A percentile compares a stretch with the other conserved stretches of the same genome.
phyloP scores from a whole-genome alignment of 2,329 filamentous ascomycete genomes.

The Cladophialophora psammophila region DNA sequence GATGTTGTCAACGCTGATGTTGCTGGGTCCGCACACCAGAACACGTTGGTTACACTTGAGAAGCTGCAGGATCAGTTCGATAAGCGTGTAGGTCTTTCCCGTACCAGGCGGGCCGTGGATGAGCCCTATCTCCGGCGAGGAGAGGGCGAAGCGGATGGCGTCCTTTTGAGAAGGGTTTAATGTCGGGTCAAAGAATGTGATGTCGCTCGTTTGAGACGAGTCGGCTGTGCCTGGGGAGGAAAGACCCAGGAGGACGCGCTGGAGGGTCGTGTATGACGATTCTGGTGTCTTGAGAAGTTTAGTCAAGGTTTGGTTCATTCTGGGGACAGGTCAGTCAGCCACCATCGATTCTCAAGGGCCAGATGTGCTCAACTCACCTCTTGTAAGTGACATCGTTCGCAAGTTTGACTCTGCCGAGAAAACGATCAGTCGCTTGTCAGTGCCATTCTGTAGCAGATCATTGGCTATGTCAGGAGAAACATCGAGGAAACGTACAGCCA shows the following conservation, averaged over 20 bases:
- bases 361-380: conserved; percentile 52
- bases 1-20: conserved; percentile 98
- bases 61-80: conserved; percentile 93
- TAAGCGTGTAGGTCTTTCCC: conserved; percentile 94
- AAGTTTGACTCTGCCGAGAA: conserved; percentile 63
- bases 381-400: conserved; percentile 72
- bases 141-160: conserved; percentile 79
- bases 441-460: neutral
- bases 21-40: conserved; percentile 94
- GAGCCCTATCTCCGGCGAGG: conserved; percentile 79
- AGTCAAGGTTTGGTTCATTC: conserved; percentile 70
- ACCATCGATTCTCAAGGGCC: conserved; percentile 23
- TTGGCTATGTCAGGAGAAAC: neutral
- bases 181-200: conserved; percentile 63
- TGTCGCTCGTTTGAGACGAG: conserved; percentile 52
- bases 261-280: conserved; percentile 63
- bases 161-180: conserved; percentile 70
- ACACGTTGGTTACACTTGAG: conserved; percentile 75
- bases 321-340: conserved; percentile 40
- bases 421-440: conserved; percentile 45
- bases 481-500: conserved; percentile 64
- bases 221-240: conserved; percentile 61
- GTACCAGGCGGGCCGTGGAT: conserved; percentile 97
- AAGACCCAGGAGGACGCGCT: conserved; percentile 67
- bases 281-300: conserved; percentile 64